phyloP scores from a whole-genome alignment of 495 filamentous ascomycete species.

The Amphirosellinia nigrospora region DNA sequence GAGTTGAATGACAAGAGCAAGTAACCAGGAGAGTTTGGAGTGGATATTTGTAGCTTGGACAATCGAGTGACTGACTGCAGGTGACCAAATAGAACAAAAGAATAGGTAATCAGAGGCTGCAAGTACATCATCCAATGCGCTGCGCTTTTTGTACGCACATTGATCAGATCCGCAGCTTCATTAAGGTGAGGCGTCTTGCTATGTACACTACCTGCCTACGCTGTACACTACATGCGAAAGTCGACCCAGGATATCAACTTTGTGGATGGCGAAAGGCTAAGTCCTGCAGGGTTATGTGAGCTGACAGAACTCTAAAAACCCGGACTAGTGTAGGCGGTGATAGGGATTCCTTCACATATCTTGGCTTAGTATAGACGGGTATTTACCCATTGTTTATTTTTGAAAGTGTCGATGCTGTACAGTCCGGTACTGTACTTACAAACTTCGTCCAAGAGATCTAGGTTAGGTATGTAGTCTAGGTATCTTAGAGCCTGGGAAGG shows the following conservation, averaged over 20 bases:
- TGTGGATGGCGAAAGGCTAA: background rate
- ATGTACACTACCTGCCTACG: background rate
- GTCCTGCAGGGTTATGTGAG: background rate
- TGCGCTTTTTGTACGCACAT: background rate
- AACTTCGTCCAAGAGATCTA: too few relatives aligned
- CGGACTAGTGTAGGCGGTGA: background rate
- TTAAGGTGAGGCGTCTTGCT: background rate
- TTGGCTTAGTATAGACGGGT: too few relatives aligned
- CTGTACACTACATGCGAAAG: background rate
- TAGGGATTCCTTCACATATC: background rate
- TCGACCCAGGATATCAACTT: background rate
- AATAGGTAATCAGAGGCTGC: constrained; percentile 16
- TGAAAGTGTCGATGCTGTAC: background rate
- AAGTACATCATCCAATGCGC: constrained; percentile 1
- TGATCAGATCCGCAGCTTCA: background rate
- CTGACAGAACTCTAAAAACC: background rate
- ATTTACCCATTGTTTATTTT: background rate
- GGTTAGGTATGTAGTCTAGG: too few relatives aligned
- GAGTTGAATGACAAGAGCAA: background rate
- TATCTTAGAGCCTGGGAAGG: too few relatives aligned
- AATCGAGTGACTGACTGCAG: constrained; percentile 16
- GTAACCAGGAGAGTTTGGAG: constrained; percentile 4
- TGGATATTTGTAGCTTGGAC: constrained; percentile 23
- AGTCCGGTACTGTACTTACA: background rate
- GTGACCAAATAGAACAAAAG: constrained; percentile 24